These are phyloP conservation scores for Tulasnella calospora DNA, from an alignment of 768 basidiomycete genomes.

Conservation along the genomic window DNA sequence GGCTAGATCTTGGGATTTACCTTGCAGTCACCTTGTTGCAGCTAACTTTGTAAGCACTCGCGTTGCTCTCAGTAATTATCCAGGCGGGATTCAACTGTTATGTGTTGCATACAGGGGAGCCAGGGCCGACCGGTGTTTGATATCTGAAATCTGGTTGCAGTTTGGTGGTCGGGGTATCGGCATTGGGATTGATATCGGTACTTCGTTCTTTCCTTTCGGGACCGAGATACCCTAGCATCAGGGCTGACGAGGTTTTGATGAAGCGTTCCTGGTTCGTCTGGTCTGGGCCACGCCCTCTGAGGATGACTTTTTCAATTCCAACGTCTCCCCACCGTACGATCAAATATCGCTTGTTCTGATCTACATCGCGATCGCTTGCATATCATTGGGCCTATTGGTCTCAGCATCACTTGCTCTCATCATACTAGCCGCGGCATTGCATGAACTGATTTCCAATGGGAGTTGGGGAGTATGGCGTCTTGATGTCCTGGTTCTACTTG, in stretches of 20 bases:
- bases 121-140: neutral
- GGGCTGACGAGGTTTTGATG: neutral
- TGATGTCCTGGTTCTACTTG: too few relatives aligned
- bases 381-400: neutral
- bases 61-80: neutral
- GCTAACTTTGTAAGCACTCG: neutral
- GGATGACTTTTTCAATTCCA: neutral
- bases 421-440: neutral
- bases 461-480: too few relatives aligned
- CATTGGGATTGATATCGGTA: neutral
- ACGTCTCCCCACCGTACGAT: neutral
- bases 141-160: neutral
- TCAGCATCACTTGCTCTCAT: neutral
- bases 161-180: neutral
- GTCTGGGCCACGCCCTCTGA: neutral
- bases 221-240: too few relatives aligned
- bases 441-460: too few relatives aligned
- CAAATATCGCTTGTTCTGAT: neutral
- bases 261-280: neutral
- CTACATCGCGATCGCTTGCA: neutral
- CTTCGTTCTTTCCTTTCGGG: neutral
- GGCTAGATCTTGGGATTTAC: neutral
- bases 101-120: neutral
- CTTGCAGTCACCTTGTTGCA: neutral
- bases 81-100: neutral